Evolutionary conservation across 2,329 filamentous ascomycete species (phyloP).

Genomic region (Microdochium paspali): DNA sequence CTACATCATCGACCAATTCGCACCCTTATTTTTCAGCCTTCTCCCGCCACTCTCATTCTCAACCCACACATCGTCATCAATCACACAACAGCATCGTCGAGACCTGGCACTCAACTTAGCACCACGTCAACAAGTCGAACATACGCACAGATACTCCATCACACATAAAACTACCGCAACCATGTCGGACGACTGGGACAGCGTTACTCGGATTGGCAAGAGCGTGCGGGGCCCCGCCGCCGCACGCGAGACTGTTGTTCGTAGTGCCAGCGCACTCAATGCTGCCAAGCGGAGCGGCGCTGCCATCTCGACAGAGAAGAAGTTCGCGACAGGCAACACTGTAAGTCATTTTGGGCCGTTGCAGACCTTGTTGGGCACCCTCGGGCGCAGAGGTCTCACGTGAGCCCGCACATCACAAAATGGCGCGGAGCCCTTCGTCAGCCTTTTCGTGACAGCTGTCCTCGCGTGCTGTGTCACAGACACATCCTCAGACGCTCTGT

Average conservation of each 20-base stretch:
- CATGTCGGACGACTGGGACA: conserved; percentile 80
- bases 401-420: too few relatives aligned
- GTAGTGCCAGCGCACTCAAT: conserved; percentile 75
- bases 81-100: background rate
- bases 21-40: conserved; percentile 1
- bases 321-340: conserved; percentile 65
- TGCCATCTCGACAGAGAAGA: conserved; percentile 85
- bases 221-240: conserved; percentile 55
- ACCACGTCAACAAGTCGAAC: background rate
- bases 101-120: background rate
- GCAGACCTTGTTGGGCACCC: background rate
- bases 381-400: background rate
- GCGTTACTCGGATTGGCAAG: conserved; percentile 88
- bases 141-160: background rate
- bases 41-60: conserved; percentile 6
- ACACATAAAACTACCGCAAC: conserved; percentile 7
- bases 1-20: conserved; percentile 1
- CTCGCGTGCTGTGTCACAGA: background rate
- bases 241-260: conserved; percentile 78
- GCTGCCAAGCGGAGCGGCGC: conserved; percentile 75
- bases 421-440: background rate
- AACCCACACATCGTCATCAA: conserved; percentile 1
- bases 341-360: conserved; percentile 43
- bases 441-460: background rate
- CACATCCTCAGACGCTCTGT: too few relatives aligned